A percentile compares a stretch with the other conserved stretches of the same genome.
These are phyloP conservation scores for Pogostemon cablin DNA, from an alignment of 257 asterid genomes.

Conservation along the genomic window DNA sequence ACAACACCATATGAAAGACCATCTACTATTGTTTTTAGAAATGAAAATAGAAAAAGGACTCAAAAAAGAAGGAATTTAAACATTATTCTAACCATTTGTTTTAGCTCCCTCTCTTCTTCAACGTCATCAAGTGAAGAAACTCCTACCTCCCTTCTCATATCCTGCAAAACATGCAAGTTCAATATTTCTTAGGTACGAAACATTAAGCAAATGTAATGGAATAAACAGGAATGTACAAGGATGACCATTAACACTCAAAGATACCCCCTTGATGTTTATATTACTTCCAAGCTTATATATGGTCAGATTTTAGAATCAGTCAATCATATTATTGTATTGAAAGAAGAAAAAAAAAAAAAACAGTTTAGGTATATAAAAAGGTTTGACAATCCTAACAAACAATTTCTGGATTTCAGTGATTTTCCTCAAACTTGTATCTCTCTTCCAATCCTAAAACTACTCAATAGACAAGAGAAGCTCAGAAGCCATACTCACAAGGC, in stretches of 20 bases:
- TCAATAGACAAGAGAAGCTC: constrained; percentile 2
- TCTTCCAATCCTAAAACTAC: background rate
- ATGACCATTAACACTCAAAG: background rate
- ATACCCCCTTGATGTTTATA: background rate
- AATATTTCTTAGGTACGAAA: background rate
- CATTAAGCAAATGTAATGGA: background rate
- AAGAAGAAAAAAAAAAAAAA: background rate
- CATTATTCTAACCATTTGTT: constrained; percentile 74
- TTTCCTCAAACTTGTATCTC: background rate
- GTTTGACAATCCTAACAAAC: background rate
- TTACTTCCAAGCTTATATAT: background rate
- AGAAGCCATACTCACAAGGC: background rate
- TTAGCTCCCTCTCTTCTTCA: constrained; percentile 85
- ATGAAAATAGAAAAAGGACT: background rate
- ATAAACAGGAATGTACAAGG: background rate
- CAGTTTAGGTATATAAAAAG: background rate
- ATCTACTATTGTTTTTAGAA: background rate
- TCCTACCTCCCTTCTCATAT: constrained; percentile 81
- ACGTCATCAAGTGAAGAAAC: constrained; percentile 71
- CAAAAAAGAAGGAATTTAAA: background rate
- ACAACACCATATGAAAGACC: background rate
- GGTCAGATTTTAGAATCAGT: background rate
- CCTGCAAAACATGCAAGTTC: constrained; percentile 43
- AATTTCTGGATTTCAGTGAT: too few relatives aligned
- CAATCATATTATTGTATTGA: background rate